Evolutionary conservation across 2,329 filamentous ascomycete genomes (phyloP), one percentile per base, ranked within the genome.

Genomic region (Penicillium griseofulvum): DNA sequence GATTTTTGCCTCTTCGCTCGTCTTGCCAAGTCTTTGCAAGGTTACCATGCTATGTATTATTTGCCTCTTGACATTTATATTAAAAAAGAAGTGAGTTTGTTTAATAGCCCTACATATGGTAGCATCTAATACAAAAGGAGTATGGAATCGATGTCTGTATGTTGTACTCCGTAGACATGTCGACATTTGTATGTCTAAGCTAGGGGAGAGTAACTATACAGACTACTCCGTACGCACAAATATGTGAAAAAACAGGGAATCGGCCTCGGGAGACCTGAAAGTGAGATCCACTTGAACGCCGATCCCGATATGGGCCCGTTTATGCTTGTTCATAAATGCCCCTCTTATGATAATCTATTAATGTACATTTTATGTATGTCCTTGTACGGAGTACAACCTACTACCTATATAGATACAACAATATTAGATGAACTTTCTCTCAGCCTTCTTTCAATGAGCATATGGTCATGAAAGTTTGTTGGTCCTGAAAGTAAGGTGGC

Each of bases 191-290:
- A n/a, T n/a, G n/a, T n/a, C n/a, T n/a, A n/a, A n/a, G n/a, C n/a
- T n/a, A n/a, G n/a, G n/a, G n/a, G n/a, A n/a, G n/a, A n/a, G n/a
- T n/a, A n/a, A n/a, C n/a, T n/a, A n/a, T n/a, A n/a, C n/a, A n/a
- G n/a, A n/a, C n/a, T n/a, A n/a, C n/a, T n/a, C n/a, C n/a, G n/a
- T n/a, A 33, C 33, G 41, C 42, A 47, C 26, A 37, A 45, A 11
- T 24, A 19, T 47, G 34, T 42, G n/a, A 48, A 29, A 47, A 53
- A 53, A 52, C 43, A 41, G 17, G 43, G 16, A 39, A 46, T 22
- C 22, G 22, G 22, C 19, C 11, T 34, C 31, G 31, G 31, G 37
- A 42, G 50, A 38, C 37, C 31, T 11, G 22, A 14, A 43, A 16
- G 22, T 38, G 33, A n/a, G 38, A n/a, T 44, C 24, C 16, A 39